phyloP scores from a whole-genome alignment of 106 monocot genomes.

The Hemerocallis citrina region DNA sequence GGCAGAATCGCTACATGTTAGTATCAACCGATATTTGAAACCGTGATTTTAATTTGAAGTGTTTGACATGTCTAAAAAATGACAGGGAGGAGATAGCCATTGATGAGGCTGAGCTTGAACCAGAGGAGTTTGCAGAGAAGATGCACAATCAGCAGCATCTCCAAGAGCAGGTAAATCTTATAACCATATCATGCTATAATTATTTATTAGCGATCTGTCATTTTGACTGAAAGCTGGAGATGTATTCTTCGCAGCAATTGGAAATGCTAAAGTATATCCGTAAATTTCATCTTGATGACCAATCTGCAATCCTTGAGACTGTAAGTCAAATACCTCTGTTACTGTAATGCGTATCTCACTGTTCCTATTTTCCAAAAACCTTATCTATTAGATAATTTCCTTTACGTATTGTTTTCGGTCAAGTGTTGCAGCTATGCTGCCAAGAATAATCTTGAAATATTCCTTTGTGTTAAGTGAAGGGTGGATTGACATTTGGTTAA shows the following conservation, averaged over 20 bases:
- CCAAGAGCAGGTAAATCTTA: slow-evolving; percentile 36
- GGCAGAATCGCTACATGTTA: too few species aligned
- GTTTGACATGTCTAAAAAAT: slow-evolving; percentile 7
- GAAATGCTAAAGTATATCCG: slow-evolving; percentile 79
- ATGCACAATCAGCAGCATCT: slow-evolving; percentile 32
- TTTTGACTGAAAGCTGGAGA: neutral
- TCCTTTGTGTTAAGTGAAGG: too few species aligned
- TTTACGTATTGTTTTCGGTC: too few species aligned
- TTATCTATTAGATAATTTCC: too few species aligned
- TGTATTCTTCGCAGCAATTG: slow-evolving; percentile 54
- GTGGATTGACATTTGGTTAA: too few species aligned
- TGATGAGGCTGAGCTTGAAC: slow-evolving; percentile 58
- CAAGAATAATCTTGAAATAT: too few species aligned
- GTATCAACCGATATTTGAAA: too few species aligned
- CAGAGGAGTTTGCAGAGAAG: slow-evolving; percentile 42
- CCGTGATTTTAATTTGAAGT: too few species aligned
- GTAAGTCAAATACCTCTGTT: slow-evolving; percentile 20
- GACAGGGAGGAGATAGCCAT: slow-evolving; percentile 61
- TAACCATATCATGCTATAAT: neutral
- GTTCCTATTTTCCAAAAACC: too few species aligned
- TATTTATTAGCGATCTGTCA: neutral
- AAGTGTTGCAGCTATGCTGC: too few species aligned
- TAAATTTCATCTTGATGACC: slow-evolving; percentile 60
- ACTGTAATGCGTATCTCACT: too few species aligned
- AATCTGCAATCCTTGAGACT: slow-evolving; percentile 52